These are phyloP conservation scores for Wakefieldia striispora DNA, from an alignment of 768 basidiomycete species.

Conservation along the genomic window DNA sequence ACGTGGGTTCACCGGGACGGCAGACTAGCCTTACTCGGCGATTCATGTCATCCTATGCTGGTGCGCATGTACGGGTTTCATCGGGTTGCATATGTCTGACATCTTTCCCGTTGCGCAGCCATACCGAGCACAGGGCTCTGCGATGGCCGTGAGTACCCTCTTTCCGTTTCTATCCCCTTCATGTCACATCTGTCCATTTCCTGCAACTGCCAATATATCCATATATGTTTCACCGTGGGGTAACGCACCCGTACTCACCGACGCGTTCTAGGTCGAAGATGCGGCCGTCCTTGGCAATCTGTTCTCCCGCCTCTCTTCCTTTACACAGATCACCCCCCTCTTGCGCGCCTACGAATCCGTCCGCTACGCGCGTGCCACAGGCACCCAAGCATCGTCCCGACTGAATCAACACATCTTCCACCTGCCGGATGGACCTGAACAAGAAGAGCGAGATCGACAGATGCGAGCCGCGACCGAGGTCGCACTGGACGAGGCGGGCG, in stretches of 20 bases:
- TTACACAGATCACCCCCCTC: conserved; percentile 42
- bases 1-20: conserved; percentile 48
- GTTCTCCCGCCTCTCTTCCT: conserved; percentile 44
- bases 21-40: conserved; percentile 47
- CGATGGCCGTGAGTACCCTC: conserved; percentile 43
- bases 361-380: conserved; percentile 47
- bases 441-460: conserved; percentile 46
- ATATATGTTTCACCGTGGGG: too few species aligned
- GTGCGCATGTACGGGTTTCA: conserved; percentile 12
- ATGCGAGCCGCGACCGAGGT: conserved; percentile 50
- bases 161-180: not conserved
- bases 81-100: not conserved
- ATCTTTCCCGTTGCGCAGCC: conserved; percentile 30
- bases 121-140: conserved; percentile 54
- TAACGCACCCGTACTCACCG: too few species aligned
- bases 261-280: conserved; percentile 34
- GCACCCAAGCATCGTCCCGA: conserved; percentile 47
- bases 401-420: conserved; percentile 57
- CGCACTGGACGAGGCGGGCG: conserved; percentile 29
- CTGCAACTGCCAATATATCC: not conserved
- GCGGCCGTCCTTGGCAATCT: conserved; percentile 45
- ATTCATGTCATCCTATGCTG: conserved; percentile 58
- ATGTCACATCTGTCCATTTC: not conserved
- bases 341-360: conserved; percentile 52
- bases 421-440: conserved; percentile 51